Base-by-base conservation (phyloP, 2,329 filamentous ascomycete species). In the Colletotrichum sp. region DNA sequence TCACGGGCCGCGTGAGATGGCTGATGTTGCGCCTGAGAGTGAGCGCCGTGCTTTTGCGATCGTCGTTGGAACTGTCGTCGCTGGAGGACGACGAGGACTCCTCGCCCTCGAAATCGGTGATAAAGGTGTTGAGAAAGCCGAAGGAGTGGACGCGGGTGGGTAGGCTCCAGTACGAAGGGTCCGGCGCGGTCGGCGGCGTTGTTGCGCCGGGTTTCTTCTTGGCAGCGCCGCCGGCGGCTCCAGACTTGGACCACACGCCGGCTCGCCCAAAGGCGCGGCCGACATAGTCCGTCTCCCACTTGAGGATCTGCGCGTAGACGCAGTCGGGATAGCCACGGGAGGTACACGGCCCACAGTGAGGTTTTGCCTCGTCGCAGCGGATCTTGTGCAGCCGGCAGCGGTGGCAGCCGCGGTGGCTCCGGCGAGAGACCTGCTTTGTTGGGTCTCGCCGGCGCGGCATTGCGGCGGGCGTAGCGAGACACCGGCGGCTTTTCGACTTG, bases 261-360 rank as follows among this genome's bases (percentile, higher is more conserved):
- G 80, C 78, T 30, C 82, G 39, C 5, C 82, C 82, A 77, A 83
- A 82, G 9, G 82, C 82, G 4, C 80, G 60, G 0, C 82, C 82
- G 8, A 78, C 72, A 52, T 81, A 83, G 69, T 83, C 82, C 0
- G 79, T 64, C 39, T 83, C 81, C 81, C 82, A 83, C 74, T 83
- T 83, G n/a, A 75, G 73, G 43, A 73, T 48, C 30, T 65, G 73
- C 30, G 34, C 63, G 43, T 75, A 75, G 16, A 64, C 64, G 64
- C 79, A 80, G 72, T 79, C 77, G 6, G 70, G 21, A 61, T 79
- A 72, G 34, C 78, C 78, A 28, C 78, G 78, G 65, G 78, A 69
- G 28, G 63, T 71, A 66, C 79, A 80, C 6, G 65, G 63, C 32
- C 77, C 78, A 32, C 79, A 80, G 24, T 74, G 68, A 60, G 79